Conservation (phyloP, 2,329 filamentous ascomycete genomes). For the Stemphylium beticola region DNA sequence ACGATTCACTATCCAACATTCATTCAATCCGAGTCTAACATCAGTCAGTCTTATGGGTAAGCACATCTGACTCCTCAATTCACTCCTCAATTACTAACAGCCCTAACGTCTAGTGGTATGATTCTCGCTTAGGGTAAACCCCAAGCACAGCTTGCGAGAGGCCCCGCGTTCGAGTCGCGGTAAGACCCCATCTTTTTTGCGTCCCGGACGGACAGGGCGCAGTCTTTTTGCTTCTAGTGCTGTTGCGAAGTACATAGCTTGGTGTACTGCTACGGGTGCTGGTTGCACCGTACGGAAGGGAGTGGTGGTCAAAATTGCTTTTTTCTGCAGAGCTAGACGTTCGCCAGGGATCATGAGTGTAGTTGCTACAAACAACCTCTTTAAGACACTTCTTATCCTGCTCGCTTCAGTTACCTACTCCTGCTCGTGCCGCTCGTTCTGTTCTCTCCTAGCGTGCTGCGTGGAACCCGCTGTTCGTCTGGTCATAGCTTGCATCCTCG, state of each 20-base stretch:
- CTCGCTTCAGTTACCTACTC: not conserved
- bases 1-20: not conserved
- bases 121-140: constrained; percentile 68
- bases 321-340: not conserved
- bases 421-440: not conserved
- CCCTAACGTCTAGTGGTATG: constrained; percentile 63
- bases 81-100: not conserved
- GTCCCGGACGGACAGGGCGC: not conserved
- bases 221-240: not conserved
- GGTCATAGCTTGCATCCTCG: constrained; percentile 3
- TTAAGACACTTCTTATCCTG: not conserved
- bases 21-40: not conserved
- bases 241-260: not conserved
- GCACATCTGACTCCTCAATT: too few relatives aligned
- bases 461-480: not conserved
- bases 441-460: not conserved
- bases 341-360: not conserved
- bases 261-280: too few relatives aligned
- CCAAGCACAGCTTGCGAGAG: constrained; percentile 34
- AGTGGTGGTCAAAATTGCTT: not conserved
- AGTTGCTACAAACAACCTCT: not conserved
- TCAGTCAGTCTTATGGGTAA: constrained; percentile 42
- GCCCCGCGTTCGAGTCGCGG: constrained; percentile 39
- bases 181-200: constrained; percentile 27
- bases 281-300: too few relatives aligned